Base-by-base conservation (phyloP, 1,139 yeast genomes). In the Lodderomyces metapsilosis region DNA sequence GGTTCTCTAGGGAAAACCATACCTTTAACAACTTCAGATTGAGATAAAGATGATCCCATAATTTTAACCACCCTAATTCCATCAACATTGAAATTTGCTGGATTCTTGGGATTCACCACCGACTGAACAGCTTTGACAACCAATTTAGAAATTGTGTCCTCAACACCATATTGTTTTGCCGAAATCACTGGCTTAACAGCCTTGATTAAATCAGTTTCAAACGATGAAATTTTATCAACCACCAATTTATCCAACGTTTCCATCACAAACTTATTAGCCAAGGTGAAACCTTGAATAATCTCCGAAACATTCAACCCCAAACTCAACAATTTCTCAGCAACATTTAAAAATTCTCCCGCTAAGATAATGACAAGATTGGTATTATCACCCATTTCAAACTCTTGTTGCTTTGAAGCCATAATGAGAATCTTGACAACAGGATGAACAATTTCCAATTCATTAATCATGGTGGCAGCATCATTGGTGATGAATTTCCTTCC, bases 1-100 rank as follows among this genome's bases (percentile, higher is more conserved):
- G 98, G 97, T 62, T 89, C 96, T 57, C 95, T 79, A 53, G 96
- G 95, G 75, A 94, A 92, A 33, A 94, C 97, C 98, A 92, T 92
- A 52, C 98, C 98, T 66, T 87, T 88, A 52, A 94, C 73, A 42
- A 94, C 98, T 53, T 77, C 76, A 8, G 95, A 85, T 52, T 77
- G 76, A 27, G 73, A 67, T 53, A 94, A 71, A 42, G 94, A 76
- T 17, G 95, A 77, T 45, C 98, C 98, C 96, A 92, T 88, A 53
- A 92, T 85, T 67, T 92, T 92, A 38, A 92, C 98, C 23, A 92
- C 97, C 61, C 98, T 82, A 47, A 92, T 78, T 43, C 89, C 85
- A 61, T 92, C 98, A 44, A 92, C 92, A 60, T 91, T 92, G 72
- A 91, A 91, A 31, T 50, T 47, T 37, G 59, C 59, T n/a, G 81